Conservation (phyloP, 345 rosid species). For the Punica granatum region DNA sequence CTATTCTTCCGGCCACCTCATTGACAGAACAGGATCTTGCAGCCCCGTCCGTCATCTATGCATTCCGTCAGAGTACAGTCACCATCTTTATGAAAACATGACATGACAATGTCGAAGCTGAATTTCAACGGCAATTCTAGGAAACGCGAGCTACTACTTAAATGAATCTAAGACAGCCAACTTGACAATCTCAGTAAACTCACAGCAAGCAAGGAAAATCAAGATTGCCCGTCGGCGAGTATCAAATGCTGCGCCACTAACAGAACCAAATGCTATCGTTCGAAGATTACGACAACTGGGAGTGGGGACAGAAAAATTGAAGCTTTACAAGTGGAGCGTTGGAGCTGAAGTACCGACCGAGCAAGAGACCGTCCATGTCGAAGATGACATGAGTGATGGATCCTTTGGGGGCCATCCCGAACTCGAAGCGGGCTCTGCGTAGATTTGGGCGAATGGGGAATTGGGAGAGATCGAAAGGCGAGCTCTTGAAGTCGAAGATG, state of each 20-base stretch:
- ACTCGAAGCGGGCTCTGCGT: neutral
- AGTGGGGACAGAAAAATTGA: neutral
- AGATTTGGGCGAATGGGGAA: neutral
- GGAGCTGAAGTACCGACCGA: conserved; percentile 58
- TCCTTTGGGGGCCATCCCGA: conserved; percentile 28
- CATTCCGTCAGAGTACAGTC: neutral
- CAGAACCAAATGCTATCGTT: neutral
- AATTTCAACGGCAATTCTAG: neutral
- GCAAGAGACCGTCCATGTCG: conserved; percentile 97
- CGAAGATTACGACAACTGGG: neutral
- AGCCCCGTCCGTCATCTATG: too few relatives aligned
- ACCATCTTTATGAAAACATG: neutral
- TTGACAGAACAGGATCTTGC: neutral
- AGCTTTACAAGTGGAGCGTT: conserved; percentile 6
- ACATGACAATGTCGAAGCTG: neutral
- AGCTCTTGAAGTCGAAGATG: neutral
- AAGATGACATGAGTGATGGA: conserved; percentile 77
- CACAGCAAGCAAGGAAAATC: neutral
- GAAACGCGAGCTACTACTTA: neutral
- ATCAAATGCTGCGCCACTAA: neutral
- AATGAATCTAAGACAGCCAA: neutral
- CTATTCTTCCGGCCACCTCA: too few relatives aligned
- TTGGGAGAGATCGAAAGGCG: neutral
- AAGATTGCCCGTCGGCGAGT: neutral
- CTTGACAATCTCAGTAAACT: neutral